Conservation (phyloP, 257 asterid genomes). For the Fraxinus americana region DNA sequence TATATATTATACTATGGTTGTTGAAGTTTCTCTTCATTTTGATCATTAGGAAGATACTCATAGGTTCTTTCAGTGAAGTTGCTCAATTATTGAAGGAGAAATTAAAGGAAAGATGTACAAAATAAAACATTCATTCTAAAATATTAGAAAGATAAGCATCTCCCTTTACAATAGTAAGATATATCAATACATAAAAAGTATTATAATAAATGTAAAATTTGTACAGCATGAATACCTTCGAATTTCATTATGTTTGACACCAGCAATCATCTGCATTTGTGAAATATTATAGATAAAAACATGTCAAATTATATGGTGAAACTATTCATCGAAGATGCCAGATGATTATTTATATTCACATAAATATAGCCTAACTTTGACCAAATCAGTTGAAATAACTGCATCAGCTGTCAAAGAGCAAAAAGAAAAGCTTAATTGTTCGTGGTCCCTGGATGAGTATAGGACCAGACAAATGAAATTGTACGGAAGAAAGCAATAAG, state of each 20-base stretch:
- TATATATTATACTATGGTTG: too few relatives aligned
- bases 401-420: slow-evolving; percentile 73
- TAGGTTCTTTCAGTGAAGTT: too few relatives aligned
- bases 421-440: neutral
- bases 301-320: slow-evolving; percentile 6
- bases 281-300: slow-evolving; percentile 23
- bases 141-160: too few relatives aligned
- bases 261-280: slow-evolving; percentile 90
- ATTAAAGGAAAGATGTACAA: neutral
- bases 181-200: neutral
- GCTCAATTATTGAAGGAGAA: neutral
- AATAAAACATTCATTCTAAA: too few relatives aligned
- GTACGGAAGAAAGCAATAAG: neutral
- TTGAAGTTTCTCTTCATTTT: neutral
- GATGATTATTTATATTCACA: slow-evolving; percentile 71
- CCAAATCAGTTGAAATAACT: slow-evolving; percentile 81
- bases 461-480: neutral
- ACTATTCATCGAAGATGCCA: slow-evolving; percentile 13
- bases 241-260: slow-evolving; percentile 57
- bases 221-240: slow-evolving; percentile 46
- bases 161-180: neutral
- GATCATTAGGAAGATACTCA: neutral
- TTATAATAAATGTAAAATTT: slow-evolving; percentile 8
- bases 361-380: slow-evolving; percentile 72
- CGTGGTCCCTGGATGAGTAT: neutral